These are phyloP conservation scores for Tulasnella calospora DNA, from an alignment of 768 basidiomycete species.

Conservation along the genomic window DNA sequence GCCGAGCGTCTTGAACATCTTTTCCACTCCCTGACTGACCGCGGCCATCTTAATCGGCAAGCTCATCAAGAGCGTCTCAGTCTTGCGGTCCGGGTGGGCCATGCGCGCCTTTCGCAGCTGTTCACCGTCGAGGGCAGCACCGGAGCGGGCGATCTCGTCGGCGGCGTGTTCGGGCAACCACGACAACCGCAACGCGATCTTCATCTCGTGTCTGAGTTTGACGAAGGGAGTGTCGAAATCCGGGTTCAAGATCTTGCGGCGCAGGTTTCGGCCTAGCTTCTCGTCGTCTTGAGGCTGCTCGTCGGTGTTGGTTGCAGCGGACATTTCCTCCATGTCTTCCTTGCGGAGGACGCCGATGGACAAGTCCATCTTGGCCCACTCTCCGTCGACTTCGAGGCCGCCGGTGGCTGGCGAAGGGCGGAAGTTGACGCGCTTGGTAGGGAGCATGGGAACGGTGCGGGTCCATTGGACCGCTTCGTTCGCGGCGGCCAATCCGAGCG, in stretches of 20 bases:
- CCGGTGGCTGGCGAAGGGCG: conserved; percentile 37
- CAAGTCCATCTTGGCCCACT: conserved; percentile 60
- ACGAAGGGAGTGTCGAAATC: conserved; percentile 53
- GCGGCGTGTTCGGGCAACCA: conserved; percentile 17
- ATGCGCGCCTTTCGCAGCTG: conserved; percentile 8
- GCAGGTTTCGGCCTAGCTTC: conserved; percentile 11
- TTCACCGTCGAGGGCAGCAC: neutral
- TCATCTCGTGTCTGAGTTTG: conserved; percentile 50
- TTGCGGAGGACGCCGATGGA: conserved; percentile 46
- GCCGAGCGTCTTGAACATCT: conserved; percentile 21
- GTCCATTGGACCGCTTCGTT: conserved; percentile 19
- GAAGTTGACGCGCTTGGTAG: conserved; percentile 27
- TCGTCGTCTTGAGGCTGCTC: conserved; percentile 15
- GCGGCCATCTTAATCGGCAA: conserved; percentile 15
- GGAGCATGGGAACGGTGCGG: conserved; percentile 26
- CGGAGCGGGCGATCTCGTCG: neutral
- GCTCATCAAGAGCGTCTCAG: conserved; percentile 23
- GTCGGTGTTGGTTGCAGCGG: neutral
- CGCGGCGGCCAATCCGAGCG: conserved; percentile 47
- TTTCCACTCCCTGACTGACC: conserved; percentile 20
- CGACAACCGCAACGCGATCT: conserved; percentile 44
- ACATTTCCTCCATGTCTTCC: conserved; percentile 22
- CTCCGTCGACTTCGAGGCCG: conserved; percentile 48
- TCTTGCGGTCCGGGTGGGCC: conserved; percentile 16
- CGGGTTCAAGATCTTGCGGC: conserved; percentile 40